Evolutionary conservation across 2,329 filamentous ascomycete genomes (phyloP), one percentile per base, ranked within the genome.

Genomic region (Dactylellina cionopaga): DNA sequence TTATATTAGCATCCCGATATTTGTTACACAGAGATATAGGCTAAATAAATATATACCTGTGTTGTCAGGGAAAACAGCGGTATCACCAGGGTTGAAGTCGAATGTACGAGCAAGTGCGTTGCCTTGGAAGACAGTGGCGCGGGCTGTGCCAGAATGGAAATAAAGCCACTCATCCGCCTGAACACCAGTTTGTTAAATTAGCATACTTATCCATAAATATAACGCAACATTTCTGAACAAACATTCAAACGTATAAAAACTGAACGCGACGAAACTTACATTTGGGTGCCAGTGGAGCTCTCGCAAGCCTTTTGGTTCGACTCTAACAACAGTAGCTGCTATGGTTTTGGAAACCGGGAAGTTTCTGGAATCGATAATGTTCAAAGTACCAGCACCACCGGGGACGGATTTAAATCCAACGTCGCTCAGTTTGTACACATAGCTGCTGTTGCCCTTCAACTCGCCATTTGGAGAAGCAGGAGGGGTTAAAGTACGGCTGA

Each of bases 261-360:
- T 25, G 68, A 56, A 47, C 15, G 7, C 77, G n/a, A n/a, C n/a
- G n/a, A n/a, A n/a, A n/a, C 84, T 80, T 78, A 87, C 86, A 76
- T 88, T 90, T 1, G 88, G 88, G 78, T 90, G 88, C 89, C 88
- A 90, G 76, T 90, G 88, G 27, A 90, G 80, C 80, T 90, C 88
- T 25, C 89, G 81, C 39, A 91, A 79, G 0, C 84, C 88, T 37
- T 84, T 84, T 0, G 89, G 89, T 80, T 89, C 84, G 7, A 91
- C 82, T 0, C 84, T 85, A 0, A 91, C 87, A 70, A 89, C 84
- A 0, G 87, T 86, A 0, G 88, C 86, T 0, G 88, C 88, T 54
- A 91, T 85, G 0, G 88, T 90, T 75, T 85, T 89, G 29, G 85
- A 83, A 22, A 87, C 83, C 0, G 88, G 88, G 76, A 90, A 91